Base-by-base conservation (phyloP, 2,329 filamentous ascomycete species). In the Colletotrichum gigasporum region DNA sequence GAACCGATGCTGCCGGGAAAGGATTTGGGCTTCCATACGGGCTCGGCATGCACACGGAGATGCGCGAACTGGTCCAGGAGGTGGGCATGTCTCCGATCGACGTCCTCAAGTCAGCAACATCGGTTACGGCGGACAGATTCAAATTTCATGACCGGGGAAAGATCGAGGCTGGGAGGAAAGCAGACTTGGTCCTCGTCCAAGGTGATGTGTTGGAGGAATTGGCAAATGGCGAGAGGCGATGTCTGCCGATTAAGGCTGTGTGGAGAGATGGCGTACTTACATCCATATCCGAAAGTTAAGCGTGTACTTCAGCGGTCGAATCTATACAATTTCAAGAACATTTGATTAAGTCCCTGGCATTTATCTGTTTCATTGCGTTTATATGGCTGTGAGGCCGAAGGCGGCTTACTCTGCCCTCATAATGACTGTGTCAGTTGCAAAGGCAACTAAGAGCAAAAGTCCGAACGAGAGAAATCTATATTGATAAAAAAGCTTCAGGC, bases 21-120 rank as follows among this genome's bases (percentile, higher is more conserved):
- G 56, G 63, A 0, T 20, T 60, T 12, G 68, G 61, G 3, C 58
- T 66, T 32, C 64, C 65, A 2, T 69, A 61, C 24, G 69, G 63
- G 3, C 35, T 55, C 16, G 51, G 61, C 0, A 63, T 66, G 26
- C 67, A 69, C 44, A 45, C 64, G 7, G 65, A 70, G 53, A 61
- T 69, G 35, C 59, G 63, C 35, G 24, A 67, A 20, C 22, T 70
- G 1, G 67, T 70, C 6, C 37, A 69, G 9, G 51, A 68, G 16
- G 67, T 54, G 3, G 63, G 56, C 32, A 65, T 66, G 14, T 50
- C 44, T n/a, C 67, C 68, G 0, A 56, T 63, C 3, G 63, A 66
- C 28, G 68, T 64, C 4, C 60, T 70, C 12, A 60, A 58, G 8
- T 64, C 65, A 1, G 67, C 62, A 3, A 69, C 68, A 6, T 63